Evolutionary conservation across 1,284 basidiomycete genomes (phyloP).

Genomic region (Puccinia polysora): DNA sequence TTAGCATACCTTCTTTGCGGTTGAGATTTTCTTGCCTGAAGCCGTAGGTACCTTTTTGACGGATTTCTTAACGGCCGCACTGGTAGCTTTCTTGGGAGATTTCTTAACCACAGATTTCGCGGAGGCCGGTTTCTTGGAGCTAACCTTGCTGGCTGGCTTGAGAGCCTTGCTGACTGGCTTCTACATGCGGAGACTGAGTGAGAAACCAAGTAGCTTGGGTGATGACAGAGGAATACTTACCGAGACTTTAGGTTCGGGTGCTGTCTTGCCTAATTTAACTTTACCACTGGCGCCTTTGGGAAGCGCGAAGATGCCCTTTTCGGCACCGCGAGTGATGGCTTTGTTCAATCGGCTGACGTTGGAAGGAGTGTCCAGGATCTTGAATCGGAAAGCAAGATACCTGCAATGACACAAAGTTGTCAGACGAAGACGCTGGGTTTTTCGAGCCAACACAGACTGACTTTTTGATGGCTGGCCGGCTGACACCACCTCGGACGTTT

Average conservation of each 20-base stretch:
- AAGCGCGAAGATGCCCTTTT: slow-evolving; percentile 45
- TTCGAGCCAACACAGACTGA: neutral
- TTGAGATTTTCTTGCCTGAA: slow-evolving; percentile 18
- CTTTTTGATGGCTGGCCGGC: slow-evolving; percentile 42
- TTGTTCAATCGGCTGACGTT: slow-evolving; percentile 36
- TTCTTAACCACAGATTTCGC: slow-evolving; percentile 22
- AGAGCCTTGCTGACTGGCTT: slow-evolving; percentile 31
- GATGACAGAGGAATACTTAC: slow-evolving; percentile 14
- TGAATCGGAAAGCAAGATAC: slow-evolving; percentile 40
- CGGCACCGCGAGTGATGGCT: slow-evolving; percentile 41
- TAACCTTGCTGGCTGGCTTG: slow-evolving; percentile 24
- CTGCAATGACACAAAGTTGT: neutral
- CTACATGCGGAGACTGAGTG: neutral
- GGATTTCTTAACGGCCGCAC: neutral
- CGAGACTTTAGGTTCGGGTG: neutral
- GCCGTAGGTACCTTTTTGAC: slow-evolving; percentile 2
- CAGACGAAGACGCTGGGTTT: neutral
- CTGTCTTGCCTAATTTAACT: slow-evolving; percentile 44
- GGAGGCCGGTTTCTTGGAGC: slow-evolving; percentile 15
- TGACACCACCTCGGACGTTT: slow-evolving; percentile 39
- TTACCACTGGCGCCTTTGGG: slow-evolving; percentile 48
- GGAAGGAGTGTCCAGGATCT: slow-evolving; percentile 37
- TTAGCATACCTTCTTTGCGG: slow-evolving; percentile 10
- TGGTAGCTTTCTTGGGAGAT: slow-evolving; percentile 2
- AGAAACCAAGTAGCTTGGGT: neutral